These are phyloP conservation scores for Gypsophila paniculata DNA, from an alignment of 179 eudicot species.

Conservation along the genomic window DNA sequence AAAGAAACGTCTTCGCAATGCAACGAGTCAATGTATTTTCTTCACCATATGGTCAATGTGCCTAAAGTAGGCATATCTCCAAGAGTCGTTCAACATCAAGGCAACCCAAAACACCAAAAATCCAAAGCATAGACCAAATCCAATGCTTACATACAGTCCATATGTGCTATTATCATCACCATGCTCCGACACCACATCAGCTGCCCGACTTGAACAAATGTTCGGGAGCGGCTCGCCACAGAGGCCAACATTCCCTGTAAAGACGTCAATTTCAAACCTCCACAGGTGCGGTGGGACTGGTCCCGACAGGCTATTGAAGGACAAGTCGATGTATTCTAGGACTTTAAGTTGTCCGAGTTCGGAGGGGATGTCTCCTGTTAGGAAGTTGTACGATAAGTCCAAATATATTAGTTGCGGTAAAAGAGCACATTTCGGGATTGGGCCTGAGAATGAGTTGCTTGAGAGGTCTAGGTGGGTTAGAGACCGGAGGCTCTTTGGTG, in stretches of 20 bases:
- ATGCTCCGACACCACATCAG: background rate
- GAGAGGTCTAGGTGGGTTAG: slow-evolving; percentile 10
- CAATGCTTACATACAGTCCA: slow-evolving; percentile 17
- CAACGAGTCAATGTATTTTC: slow-evolving; percentile 8
- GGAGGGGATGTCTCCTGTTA: slow-evolving; percentile 7
- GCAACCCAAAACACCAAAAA: slow-evolving; percentile 22
- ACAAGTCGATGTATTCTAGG: background rate
- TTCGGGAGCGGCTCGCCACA: background rate
- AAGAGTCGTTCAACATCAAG: slow-evolving; percentile 10
- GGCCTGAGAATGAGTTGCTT: background rate
- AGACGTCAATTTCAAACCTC: slow-evolving; percentile 1
- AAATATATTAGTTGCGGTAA: too few species aligned
- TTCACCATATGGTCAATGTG: background rate
- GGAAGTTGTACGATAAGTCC: slow-evolving; percentile 10
- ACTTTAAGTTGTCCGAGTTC: background rate
- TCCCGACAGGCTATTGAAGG: slow-evolving; percentile 16
- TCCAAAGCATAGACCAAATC: slow-evolving; percentile 16
- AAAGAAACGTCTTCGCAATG: background rate
- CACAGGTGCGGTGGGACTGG: slow-evolving; percentile 13
- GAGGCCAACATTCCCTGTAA: slow-evolving; percentile 15
- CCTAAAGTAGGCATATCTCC: slow-evolving; percentile 18
- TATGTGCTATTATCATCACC: background rate
- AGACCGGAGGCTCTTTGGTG: background rate
- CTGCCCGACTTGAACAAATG: background rate
- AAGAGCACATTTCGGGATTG: slow-evolving; percentile 1